A percentile compares a stretch with the other conserved stretches of the same genome.
Conservation (phyloP, 371 early-diverging fungal species). For the Syncephalastrum sp. region DNA sequence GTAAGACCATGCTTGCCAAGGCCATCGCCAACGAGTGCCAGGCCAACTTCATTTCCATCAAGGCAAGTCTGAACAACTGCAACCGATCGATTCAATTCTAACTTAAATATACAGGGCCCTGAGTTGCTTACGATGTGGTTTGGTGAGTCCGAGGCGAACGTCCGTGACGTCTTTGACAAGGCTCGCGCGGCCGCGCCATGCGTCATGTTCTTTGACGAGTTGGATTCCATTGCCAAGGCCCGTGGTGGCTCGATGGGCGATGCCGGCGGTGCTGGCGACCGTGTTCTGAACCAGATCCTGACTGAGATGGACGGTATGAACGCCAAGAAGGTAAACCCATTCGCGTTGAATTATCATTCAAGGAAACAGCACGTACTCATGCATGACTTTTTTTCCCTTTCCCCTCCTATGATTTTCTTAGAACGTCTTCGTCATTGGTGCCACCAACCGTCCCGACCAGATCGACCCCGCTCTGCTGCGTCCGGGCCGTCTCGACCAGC, state of each 20-base stretch:
- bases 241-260: conserved; percentile 87
- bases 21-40: conserved; percentile 99
- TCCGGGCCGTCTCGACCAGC: conserved; percentile 99
- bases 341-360: conserved; percentile 91
- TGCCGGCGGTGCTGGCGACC: conserved; percentile 97
- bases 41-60: conserved; percentile 99
- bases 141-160: conserved; percentile 99
- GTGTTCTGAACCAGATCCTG: conserved; percentile 99
- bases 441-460: conserved; percentile 99
- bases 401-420: conserved; percentile 46
- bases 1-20: conserved; percentile 99
- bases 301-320: conserved; percentile 99
- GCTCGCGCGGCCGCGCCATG: conserved; percentile 99
- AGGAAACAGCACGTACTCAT: neutral
- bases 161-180: conserved; percentile 99
- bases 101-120: conserved; percentile 75
- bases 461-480: conserved; percentile 94
- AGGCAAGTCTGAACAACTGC: conserved; percentile 43
- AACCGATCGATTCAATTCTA: neutral
- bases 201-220: conserved; percentile 99
- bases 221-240: conserved; percentile 99
- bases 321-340: conserved; percentile 85
- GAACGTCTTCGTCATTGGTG: conserved; percentile 99
- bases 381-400: conserved; percentile 69
- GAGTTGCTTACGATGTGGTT: conserved; percentile 99